phyloP scores from a whole-genome alignment of 2,329 filamentous ascomycete species.

The Hyphodiscus sp. region DNA sequence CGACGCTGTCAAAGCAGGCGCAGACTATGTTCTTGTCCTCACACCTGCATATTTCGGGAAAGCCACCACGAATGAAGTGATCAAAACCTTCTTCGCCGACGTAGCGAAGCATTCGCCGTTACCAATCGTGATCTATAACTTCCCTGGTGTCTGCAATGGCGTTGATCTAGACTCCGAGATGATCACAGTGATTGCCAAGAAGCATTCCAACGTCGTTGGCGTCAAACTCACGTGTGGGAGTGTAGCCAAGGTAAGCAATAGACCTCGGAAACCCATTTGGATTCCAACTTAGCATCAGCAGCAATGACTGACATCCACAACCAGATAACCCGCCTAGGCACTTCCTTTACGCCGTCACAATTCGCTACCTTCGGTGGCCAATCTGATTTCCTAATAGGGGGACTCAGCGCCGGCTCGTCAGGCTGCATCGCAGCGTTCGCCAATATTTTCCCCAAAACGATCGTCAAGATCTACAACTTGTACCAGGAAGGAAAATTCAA shows the following conservation, averaged over 20 bases:
- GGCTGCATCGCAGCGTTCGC: constrained; percentile 53
- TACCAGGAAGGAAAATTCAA: constrained; percentile 40
- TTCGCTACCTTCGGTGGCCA: constrained; percentile 55
- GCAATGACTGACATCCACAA: not conserved
- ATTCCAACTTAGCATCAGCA: no score
- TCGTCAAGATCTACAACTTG: constrained; percentile 42
- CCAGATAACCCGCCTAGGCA: constrained; percentile 43
- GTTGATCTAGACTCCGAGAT: constrained; percentile 48
- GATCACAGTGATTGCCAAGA: constrained; percentile 39
- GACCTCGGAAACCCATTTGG: no score
- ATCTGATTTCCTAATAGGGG: constrained; percentile 50
- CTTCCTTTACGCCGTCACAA: constrained; percentile 35
- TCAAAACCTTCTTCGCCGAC: constrained; percentile 41
- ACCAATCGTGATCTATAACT: constrained; percentile 47
- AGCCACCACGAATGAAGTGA: constrained; percentile 39
- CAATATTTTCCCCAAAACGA: constrained; percentile 48
- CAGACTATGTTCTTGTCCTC: constrained; percentile 42
- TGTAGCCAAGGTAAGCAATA: constrained; percentile 35
- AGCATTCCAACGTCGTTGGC: constrained; percentile 45
- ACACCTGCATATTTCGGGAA: constrained; percentile 46
- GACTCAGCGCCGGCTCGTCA: constrained; percentile 43
- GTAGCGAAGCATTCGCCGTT: constrained; percentile 36
- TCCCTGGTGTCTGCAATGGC: constrained; percentile 48
- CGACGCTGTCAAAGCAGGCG: constrained; percentile 41
- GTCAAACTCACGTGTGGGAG: constrained; percentile 49